A percentile compares a stretch with the other conserved stretches of the same genome.
Evolutionary conservation across 768 basidiomycete genomes (phyloP).

Genomic region (Xanthoconium purpureum): DNA sequence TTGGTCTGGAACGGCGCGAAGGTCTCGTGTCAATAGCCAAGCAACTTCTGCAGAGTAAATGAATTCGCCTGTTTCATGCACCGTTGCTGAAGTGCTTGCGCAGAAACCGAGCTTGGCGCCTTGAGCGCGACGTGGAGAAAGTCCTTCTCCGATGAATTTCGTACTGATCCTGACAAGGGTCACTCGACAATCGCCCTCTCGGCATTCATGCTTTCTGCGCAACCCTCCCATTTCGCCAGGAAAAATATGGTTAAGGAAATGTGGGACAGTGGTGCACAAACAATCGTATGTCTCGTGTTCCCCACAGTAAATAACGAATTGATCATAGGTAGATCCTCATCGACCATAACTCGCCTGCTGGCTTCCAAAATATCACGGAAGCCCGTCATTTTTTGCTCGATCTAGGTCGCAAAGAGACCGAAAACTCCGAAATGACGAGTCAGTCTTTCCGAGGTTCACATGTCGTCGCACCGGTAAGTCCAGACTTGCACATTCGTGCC

Average conservation of each 20-base stretch:
- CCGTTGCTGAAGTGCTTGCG: constrained; percentile 7
- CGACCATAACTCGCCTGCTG: constrained; percentile 73
- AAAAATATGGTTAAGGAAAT: constrained; percentile 74
- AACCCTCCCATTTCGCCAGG: constrained; percentile 57
- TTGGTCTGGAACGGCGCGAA: constrained; percentile 75
- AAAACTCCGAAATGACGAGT: constrained; percentile 39
- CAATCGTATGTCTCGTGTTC: constrained; percentile 49
- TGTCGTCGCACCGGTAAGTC: constrained; percentile 83
- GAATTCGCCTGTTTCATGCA: neutral
- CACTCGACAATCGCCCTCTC: constrained; percentile 67
- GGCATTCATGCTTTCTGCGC: constrained; percentile 80
- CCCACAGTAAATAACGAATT: constrained; percentile 1
- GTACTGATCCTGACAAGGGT: constrained; percentile 41
- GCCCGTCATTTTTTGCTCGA: constrained; percentile 72
- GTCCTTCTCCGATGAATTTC: constrained; percentile 49
- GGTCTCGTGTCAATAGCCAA: constrained; percentile 68
- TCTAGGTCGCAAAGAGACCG: constrained; percentile 57
- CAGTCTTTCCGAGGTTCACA: constrained; percentile 56
- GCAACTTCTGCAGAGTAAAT: constrained; percentile 55
- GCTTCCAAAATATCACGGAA: constrained; percentile 76
- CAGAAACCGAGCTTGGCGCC: constrained; percentile 48
- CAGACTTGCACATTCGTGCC: neutral
- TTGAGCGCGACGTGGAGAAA: constrained; percentile 55
- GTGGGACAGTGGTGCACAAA: constrained; percentile 89
- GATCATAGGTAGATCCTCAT: constrained; percentile 63